These are phyloP conservation scores for Bolboschoenoplectus hybrid DNA, from an alignment of 202 grass and related monocot species.

Conservation along the genomic window DNA sequence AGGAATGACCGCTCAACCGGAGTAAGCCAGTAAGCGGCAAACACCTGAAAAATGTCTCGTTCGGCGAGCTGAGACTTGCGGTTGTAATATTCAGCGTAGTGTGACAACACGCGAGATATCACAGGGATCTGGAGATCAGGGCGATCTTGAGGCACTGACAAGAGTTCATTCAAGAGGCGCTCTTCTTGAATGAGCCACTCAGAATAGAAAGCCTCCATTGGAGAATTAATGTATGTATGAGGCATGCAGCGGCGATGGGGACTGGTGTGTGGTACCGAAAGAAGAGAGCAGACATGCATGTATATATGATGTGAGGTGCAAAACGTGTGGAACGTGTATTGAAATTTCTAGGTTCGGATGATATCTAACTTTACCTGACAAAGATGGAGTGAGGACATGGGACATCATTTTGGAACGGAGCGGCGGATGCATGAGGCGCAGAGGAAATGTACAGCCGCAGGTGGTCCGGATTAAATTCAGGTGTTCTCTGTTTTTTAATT, in stretches of 20 bases:
- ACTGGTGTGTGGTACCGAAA: background rate
- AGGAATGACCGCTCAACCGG: constrained; percentile 22
- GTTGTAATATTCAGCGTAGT: constrained; percentile 12
- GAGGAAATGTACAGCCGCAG: too few species aligned
- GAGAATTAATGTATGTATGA: background rate
- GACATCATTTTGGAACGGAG: too few species aligned
- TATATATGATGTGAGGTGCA: background rate
- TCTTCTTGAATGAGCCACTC: constrained; percentile 9
- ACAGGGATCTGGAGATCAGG: constrained; percentile 35
- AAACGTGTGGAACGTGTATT: background rate
- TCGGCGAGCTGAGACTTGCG: constrained; percentile 14
- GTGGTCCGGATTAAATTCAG: too few species aligned
- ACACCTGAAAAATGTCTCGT: constrained; percentile 14
- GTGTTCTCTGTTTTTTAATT: too few species aligned
- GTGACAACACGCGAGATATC: constrained; percentile 6
- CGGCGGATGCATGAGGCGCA: too few species aligned
- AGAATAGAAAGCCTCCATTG: constrained; percentile 27
- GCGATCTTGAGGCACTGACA: constrained; percentile 24
- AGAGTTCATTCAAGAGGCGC: constrained; percentile 6
- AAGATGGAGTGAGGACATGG: too few species aligned
- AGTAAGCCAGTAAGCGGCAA: constrained; percentile 24
- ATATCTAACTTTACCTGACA: background rate
- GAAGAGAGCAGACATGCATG: background rate
- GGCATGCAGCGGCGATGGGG: background rate
- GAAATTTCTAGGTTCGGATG: background rate